Evolutionary conservation across 805 yeast species (phyloP).

Genomic region (Metschnikowia sp.): DNA sequence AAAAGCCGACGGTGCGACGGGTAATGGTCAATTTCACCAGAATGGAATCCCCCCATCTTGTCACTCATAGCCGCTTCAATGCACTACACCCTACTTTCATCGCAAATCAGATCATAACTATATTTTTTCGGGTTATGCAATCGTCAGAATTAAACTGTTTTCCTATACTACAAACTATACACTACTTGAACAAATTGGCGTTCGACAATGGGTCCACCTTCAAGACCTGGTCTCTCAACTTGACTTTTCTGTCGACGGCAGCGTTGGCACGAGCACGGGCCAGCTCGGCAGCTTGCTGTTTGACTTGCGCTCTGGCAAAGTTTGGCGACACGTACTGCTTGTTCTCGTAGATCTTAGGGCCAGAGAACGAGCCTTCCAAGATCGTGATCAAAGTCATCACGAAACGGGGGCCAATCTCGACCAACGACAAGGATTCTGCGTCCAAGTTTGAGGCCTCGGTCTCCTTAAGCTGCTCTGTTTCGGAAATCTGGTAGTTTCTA

Average conservation of each 20-base stretch:
- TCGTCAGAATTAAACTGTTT: neutral
- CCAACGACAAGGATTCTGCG: constrained; percentile 66
- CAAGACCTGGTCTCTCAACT: constrained; percentile 69
- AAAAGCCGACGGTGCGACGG: too few relatives aligned
- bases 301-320: constrained; percentile 84
- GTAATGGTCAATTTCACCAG: too few relatives aligned
- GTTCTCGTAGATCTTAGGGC: constrained; percentile 96
- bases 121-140: too few relatives aligned
- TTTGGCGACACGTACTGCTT: constrained; percentile 96
- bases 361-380: constrained; percentile 95
- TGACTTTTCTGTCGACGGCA: constrained; percentile 70
- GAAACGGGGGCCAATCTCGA: constrained; percentile 96
- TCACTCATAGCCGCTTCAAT: too few relatives aligned
- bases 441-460: constrained; percentile 38
- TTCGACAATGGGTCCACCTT: constrained; percentile 81
- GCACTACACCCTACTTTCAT: too few relatives aligned
- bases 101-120: too few relatives aligned
- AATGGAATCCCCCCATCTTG: too few relatives aligned
- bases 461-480: constrained; percentile 57
- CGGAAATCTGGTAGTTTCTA: constrained; percentile 87
- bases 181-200: constrained; percentile 63
- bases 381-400: constrained; percentile 89
- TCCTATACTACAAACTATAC: constrained; percentile 1
- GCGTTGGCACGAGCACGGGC: constrained; percentile 79
- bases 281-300: constrained; percentile 73